Evolutionary conservation across 257 asterid species (phyloP), one percentile per base, ranked within the genome.

Genomic region (Galeopsis tetrahit): DNA sequence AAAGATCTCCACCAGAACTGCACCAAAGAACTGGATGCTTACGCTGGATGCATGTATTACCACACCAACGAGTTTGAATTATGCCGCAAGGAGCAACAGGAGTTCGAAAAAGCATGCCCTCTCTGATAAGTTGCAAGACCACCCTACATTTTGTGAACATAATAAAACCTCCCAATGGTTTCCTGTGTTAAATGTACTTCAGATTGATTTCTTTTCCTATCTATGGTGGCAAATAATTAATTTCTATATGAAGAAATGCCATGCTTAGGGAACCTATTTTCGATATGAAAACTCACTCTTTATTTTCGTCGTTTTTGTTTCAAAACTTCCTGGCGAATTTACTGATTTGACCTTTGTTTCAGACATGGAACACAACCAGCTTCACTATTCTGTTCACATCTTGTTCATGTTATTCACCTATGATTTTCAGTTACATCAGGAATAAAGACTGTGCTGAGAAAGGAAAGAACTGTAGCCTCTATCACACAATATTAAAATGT

Each of bases 21-120:
- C 85, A 75, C 72, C 77, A 95, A 92, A 74, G 99, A 95, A 82
- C 82, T 92, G 85, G 94, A 95, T 80, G 81, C 96, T 32, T 95
- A 90, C 72, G 92, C 91, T 11, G 96, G 99, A 59, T 92, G 99
- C 81, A 85, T 95, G 99, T 88, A 88, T 83, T 92, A 92, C 88
- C 80, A 85, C 86, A 91, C 98, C 0, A 92, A 95, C 17, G 98
- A 95, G 78, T 95, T 92, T 76, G 99, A 95, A 38, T 59, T 90
- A 42, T 95, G 99, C 70, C 96, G 98, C 75, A 85, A 88, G 81
- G 98, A 95, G 85, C 99, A 95, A 78, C 62, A 85, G 62, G 93
- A 83, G 31, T 95, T 95, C 10, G 98, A 92, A 86, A 88, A 90
- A 79, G 89, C 92, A 61, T 95, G 96, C 81, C 90, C 98, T 51